Base-by-base conservation (phyloP, 78 protist species). In the Dictyostelium brefeldianum region DNA sequence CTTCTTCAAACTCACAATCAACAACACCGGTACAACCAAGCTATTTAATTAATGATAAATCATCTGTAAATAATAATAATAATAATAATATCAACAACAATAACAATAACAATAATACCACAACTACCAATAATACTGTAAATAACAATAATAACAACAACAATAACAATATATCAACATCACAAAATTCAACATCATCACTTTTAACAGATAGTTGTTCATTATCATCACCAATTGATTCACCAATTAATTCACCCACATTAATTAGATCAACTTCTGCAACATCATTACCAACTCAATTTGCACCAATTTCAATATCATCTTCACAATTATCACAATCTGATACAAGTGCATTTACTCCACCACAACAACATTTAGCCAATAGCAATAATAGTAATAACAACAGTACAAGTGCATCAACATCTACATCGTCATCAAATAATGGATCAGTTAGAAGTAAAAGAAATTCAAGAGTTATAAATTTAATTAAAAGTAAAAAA, bases 401-500 rank as follows among this genome's bases (percentile, higher is more conserved):
- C 5, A 43, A 1, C 41, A 79, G 53, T 31, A 36, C 43, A 36
- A 36, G 2, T 36, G 2, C 43, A 36, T 1, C 14, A 4, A 29
- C n/a, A 15, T 12, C 14, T 36, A 36, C 43, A 36, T 1, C 14
- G 0, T 4, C n/a, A 15, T 12, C 14, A 25, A 18, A 22, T 14
- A 56, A 9, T 15, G 48, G 31, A 31, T 29, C 48, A 5, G 50
- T 43, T 48, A 74, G 79, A 62, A 1, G 57, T 22, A 87, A 87
- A 48, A 54, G 82, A 77, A 87, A 87, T 50, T 87, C 92, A 15
- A 87, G 81, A 48, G 92, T 87, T 43, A 41, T 87, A 7, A 74
- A 22, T 87, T 47, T 87, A 27, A 87, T 87, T 48, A 87, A 87
- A 64, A 41, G 22, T 20, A 87, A 87, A 54, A 54, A 64, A 20